Percentiles rank a stretch among this genome's conserved stretches.
These are phyloP conservation scores for Yamadazyma trypodendri DNA, from an alignment of 1,139 yeast genomes.

Conservation along the genomic window DNA sequence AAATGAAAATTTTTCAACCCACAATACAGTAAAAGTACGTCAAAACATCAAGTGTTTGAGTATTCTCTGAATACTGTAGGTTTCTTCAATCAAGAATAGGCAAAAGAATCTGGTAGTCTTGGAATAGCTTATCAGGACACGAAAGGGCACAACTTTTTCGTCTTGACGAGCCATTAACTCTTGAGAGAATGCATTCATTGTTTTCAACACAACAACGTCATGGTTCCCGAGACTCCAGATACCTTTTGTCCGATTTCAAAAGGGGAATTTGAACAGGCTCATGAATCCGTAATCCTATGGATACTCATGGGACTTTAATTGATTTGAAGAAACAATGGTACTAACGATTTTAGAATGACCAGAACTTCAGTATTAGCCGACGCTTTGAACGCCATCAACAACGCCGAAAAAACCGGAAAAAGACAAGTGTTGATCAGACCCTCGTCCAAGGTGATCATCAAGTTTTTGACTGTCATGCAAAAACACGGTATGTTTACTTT, in stretches of 20 bases:
- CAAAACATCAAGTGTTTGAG: conserved; percentile 5
- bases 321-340: conserved; percentile 8
- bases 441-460: conserved; percentile 96
- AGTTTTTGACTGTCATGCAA: conserved; percentile 96
- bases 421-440: conserved; percentile 99
- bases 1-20: conserved; percentile 8
- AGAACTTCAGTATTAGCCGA: conserved; percentile 99
- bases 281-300: conserved; percentile 15
- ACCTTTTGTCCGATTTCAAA: conserved; percentile 11
- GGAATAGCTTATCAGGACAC: conserved; percentile 14
- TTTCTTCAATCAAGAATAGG: conserved; percentile 12
- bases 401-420: conserved; percentile 99
- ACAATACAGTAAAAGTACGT: conserved; percentile 4
- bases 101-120: conserved; percentile 19
- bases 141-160: background rate
- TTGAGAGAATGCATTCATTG: conserved; percentile 1
- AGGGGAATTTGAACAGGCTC: conserved; percentile 7
- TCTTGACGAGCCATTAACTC: conserved; percentile 4
- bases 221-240: conserved; percentile 12
- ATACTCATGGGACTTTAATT: conserved; percentile 16
- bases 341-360: conserved; percentile 61
- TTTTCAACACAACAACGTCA: conserved; percentile 2
- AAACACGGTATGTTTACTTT: conserved; percentile 63
- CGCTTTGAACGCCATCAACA: conserved; percentile 97
- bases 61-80: conserved; percentile 1